These are phyloP conservation scores for Peziza echinospora DNA, from an alignment of 495 filamentous ascomycete genomes.

Conservation along the genomic window DNA sequence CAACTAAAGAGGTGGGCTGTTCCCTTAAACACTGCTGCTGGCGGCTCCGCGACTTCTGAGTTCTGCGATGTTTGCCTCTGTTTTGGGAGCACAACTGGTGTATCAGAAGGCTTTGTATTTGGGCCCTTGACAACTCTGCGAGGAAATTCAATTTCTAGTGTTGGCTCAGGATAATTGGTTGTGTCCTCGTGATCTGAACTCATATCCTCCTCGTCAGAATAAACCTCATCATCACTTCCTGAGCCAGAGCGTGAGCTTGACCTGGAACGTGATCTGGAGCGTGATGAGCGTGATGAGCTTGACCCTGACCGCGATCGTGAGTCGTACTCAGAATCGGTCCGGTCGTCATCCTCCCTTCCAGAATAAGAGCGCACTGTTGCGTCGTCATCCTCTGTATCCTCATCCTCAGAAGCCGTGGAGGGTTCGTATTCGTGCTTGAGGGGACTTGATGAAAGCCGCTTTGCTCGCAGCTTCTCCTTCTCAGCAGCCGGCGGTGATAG, in stretches of 20 bases:
- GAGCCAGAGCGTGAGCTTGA: no score
- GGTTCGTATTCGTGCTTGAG: slow-evolving; percentile 96
- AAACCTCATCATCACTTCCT: no score
- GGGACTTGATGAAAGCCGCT: slow-evolving; percentile 62
- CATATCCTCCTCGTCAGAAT: slow-evolving; percentile 27
- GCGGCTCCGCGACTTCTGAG: neutral
- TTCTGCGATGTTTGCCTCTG: neutral
- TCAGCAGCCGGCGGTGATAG: slow-evolving; percentile 24
- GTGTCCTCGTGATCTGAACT: slow-evolving; percentile 13
- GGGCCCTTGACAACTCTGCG: neutral
- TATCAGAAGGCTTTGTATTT: neutral
- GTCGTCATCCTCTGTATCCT: slow-evolving; percentile 30
- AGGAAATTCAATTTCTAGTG: neutral
- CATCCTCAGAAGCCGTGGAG: slow-evolving; percentile 47
- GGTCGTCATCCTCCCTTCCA: neutral
- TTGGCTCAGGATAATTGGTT: neutral
- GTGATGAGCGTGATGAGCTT: slow-evolving; percentile 29
- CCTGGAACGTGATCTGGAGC: slow-evolving; percentile 18
- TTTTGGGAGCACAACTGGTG: neutral
- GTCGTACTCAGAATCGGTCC: slow-evolving; percentile 22
- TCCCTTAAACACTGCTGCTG: slow-evolving; percentile 27
- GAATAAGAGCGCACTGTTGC: neutral
- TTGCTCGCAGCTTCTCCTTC: neutral
- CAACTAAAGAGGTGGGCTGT: slow-evolving; percentile 68
- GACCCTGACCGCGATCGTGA: slow-evolving; percentile 22